Evolutionary conservation across 2,329 filamentous ascomycete species (phyloP).

Genomic region (Scedosporium boydii): DNA sequence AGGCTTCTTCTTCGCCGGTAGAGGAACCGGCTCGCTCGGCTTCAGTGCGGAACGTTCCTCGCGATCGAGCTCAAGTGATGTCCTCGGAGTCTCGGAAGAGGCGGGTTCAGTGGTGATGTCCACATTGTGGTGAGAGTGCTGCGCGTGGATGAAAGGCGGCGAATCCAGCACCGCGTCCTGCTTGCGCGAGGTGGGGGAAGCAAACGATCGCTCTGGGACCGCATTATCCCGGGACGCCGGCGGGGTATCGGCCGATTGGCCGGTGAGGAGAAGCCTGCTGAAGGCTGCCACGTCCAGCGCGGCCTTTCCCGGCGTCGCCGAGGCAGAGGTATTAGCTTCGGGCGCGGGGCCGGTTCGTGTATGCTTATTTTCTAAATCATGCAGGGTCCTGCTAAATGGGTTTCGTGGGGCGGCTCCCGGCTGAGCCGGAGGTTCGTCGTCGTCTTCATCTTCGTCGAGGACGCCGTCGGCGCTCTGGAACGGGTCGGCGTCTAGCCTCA

Average conservation of each 20-base stretch:
- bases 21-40: constrained; percentile 7
- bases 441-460: constrained; percentile 12
- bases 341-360: neutral
- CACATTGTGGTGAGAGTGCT: neutral
- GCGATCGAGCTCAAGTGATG: constrained; percentile 17
- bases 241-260: constrained; percentile 29
- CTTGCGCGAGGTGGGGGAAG: neutral
- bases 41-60: constrained; percentile 4
- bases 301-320: constrained; percentile 12
- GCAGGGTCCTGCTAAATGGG: constrained; percentile 46
- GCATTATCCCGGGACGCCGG: constrained; percentile 19
- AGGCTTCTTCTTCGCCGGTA: constrained; percentile 54
- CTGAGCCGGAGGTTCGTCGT: neutral
- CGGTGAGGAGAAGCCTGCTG: constrained; percentile 65
- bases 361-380: constrained; percentile 33
- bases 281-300: constrained; percentile 68
- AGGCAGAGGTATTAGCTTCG: neutral
- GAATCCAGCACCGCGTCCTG: neutral
- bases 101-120: neutral
- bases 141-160: neutral
- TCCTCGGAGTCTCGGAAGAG: neutral
- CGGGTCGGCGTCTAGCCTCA: constrained; percentile 16
- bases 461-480: constrained; percentile 20
- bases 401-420: constrained; percentile 18
- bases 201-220: neutral